A percentile compares a stretch with the other conserved stretches of the same genome.
These are phyloP conservation scores for Pneumocystis murina DNA, from an alignment of 1,139 yeast genomes.

Conservation along the genomic window DNA sequence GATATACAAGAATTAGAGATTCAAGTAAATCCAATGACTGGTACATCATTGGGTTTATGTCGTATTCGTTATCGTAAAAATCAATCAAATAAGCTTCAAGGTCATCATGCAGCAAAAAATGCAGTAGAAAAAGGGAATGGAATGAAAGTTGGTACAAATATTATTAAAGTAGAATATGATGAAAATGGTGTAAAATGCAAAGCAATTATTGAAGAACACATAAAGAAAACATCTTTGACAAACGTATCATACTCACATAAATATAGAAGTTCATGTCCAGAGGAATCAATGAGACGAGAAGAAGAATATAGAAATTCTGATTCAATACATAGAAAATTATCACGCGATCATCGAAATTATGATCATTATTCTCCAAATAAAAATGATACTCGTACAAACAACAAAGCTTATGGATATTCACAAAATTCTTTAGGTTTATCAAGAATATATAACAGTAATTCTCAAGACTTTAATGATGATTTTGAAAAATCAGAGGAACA, in stretches of 20 bases:
- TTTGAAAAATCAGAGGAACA: not conserved
- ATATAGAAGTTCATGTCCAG: not conserved
- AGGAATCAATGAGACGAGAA: not conserved
- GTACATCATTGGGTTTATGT: conserved; percentile 67
- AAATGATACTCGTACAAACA: not conserved
- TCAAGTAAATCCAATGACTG: conserved; percentile 58
- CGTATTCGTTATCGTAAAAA: conserved; percentile 35
- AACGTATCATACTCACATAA: not conserved
- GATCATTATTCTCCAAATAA: not conserved
- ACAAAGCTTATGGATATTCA: not conserved
- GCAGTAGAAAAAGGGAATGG: conserved; percentile 27
- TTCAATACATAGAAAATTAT: not conserved
- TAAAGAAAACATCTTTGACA: not conserved
- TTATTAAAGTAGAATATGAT: conserved; percentile 24
- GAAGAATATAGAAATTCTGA: not conserved
- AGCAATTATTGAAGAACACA: conserved; percentile 16
- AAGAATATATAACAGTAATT: not conserved
- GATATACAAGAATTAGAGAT: conserved; percentile 41
- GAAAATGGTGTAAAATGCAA: conserved; percentile 21
- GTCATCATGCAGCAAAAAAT: conserved; percentile 36
- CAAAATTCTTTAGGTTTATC: not conserved
- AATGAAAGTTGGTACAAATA: conserved; percentile 24
- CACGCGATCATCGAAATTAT: not conserved
- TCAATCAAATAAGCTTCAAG: conserved; percentile 19
- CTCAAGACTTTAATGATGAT: not conserved